A percentile compares a stretch with the other conserved stretches of the same genome.
Conservation (phyloP, 495 filamentous ascomycete species). For the Haplographium delicatum region DNA sequence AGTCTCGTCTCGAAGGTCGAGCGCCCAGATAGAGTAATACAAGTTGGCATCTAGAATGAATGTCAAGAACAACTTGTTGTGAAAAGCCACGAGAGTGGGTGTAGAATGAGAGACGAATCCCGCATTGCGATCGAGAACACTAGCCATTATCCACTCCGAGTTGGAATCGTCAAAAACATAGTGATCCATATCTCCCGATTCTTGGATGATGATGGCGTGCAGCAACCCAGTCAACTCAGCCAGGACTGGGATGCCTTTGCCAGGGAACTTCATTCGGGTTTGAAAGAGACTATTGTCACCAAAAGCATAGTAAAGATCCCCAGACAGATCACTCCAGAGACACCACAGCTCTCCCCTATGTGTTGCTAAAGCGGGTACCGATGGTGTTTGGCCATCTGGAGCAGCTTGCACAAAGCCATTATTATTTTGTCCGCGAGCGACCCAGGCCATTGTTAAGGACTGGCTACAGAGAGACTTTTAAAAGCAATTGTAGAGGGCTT, state of each 20-base stretch:
- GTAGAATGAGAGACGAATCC: slow-evolving; percentile 17
- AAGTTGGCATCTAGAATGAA: slow-evolving; percentile 20
- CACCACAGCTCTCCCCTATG: slow-evolving; percentile 29
- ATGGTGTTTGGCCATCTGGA: slow-evolving; percentile 20
- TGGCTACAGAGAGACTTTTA: too few relatives aligned
- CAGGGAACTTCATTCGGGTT: slow-evolving; percentile 18
- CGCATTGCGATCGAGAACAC: slow-evolving; percentile 1
- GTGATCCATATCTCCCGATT: slow-evolving; percentile 25
- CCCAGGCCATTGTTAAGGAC: slow-evolving; percentile 18
- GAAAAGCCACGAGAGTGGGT: slow-evolving; percentile 27
- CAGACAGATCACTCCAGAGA: slow-evolving; percentile 26
- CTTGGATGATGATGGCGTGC: slow-evolving; percentile 25
- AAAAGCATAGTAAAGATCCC: slow-evolving; percentile 23
- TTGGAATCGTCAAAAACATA: slow-evolving; percentile 24
- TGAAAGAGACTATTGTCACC: slow-evolving; percentile 23
- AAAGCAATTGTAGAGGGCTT: too few relatives aligned
- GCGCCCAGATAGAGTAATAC: slow-evolving; percentile 22
- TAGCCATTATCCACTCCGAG: slow-evolving; percentile 16
- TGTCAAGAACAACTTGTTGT: slow-evolving; percentile 28
- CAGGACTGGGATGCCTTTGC: slow-evolving; percentile 26
- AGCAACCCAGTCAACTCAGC: slow-evolving; percentile 27
- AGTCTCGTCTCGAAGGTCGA: slow-evolving; percentile 10
- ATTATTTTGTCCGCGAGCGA: slow-evolving; percentile 7
- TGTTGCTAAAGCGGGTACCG: slow-evolving; percentile 25
- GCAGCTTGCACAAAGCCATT: slow-evolving; percentile 12